Base-by-base conservation (phyloP, 2,329 filamentous ascomycete species). In the Ophiostoma himal-ulmi region DNA sequence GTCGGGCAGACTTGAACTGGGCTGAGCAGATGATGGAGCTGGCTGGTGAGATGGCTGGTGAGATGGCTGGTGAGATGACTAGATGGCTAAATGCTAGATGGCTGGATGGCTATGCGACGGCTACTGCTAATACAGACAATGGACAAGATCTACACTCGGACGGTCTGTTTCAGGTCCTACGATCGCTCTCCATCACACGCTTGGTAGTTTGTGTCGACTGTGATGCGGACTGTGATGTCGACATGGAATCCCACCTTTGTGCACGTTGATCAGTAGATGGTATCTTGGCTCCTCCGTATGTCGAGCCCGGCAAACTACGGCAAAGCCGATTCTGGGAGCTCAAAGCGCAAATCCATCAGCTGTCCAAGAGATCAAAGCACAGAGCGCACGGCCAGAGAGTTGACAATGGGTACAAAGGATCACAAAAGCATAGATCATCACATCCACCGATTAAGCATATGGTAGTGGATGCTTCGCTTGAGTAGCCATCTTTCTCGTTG, bases 161-260 rank as follows among this genome's bases (percentile, higher is more conserved):
- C 52, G 52, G 52, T 57, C 52, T 57, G 52, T 57, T 57, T 57
- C 52, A 57, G 52, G 52, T 48, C 44, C 44, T 57, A 3, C 30
- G 52, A 26, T 22, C 26, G n/a, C 30, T 57, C 17, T 48, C 44
- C 52, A 30, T 57, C 52, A 57, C n/a, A 57, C 17, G 17, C 6
- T 48, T n/a, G 37, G 37, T 39, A 39, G 37, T 13, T 13, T 10
- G 37, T 10, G 37, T 6, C 37, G 37, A 39, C 44, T 30, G 30
- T 30, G 30, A 6, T 17, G 44, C 44, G 6, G 44, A 6, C 17
- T 20, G 44, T 48, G 44, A 48, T 48, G 44, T 44, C 8, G 39
- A 10, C 8, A 44, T 41, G 39, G 39, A 30, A 30, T 30, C 30
- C 30, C 30, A 30, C 30, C 30, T 30, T 30, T 3, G 30, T 30